Base-by-base conservation (phyloP, 257 asterid genomes). In the Solanum stenotomum region DNA sequence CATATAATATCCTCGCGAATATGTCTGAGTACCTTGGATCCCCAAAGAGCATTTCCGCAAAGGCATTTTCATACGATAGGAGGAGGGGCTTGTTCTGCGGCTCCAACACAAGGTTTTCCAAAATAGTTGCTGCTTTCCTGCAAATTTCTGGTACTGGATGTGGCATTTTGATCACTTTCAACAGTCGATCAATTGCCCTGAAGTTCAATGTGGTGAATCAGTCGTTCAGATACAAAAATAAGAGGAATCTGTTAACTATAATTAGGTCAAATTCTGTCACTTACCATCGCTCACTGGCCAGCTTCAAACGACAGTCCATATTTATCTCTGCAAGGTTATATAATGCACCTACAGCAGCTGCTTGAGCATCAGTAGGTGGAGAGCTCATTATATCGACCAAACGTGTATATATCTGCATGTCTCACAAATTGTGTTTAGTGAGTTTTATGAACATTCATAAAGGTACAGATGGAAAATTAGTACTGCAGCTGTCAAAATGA, bases 131-230 rank as follows among this genome's bases (percentile, higher is more conserved):
- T n/a, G 98, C 98, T 91, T 97, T 97, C 88, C 99, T 89, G 90
- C 99, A 97, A 79, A 97, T 93, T 93, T 97, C 99, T n/a, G 98
- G 96, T 68, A 93, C 95, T 0, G 98, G 98, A 70, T 96, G 99
- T 82, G 99, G 99, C 11, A 89, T 89, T 92, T 90, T 94, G 10
- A 97, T 91, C 88, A 97, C 96, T 93, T 96, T 96, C 90, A 96
- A 56, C 87, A 96, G 92, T 88, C 99, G 93, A 79, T 97, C 99
- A 88, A 96, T 90, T 38, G 99, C 99, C 99, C 98, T 96, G 94
- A 85, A 89, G 91, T 85, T 85, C 27, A 35, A 82, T 38, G 44
- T n/a, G 23, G 42, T 29, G 31, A n/a, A 18, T 46, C 44, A 33
- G 81, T 18, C 25, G 0, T 49, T 29, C 31, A 49, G 85, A 27